Base-by-base conservation (phyloP, 2,329 filamentous ascomycete species). In the Zymoseptoria crescenta region DNA sequence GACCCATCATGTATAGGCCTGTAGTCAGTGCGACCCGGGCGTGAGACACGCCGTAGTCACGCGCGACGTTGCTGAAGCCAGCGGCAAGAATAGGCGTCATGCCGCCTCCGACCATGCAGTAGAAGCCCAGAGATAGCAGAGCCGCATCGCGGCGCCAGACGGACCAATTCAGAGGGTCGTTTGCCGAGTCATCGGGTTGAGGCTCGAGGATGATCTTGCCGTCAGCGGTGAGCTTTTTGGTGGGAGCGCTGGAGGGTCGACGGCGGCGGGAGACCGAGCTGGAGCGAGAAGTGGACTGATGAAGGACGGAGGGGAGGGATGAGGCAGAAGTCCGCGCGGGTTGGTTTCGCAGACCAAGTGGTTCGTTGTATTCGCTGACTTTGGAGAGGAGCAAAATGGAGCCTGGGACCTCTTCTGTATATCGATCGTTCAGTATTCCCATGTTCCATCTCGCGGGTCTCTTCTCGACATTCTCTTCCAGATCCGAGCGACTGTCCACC, bases 131-230 rank as follows among this genome's bases (percentile, higher is more conserved):
- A 0, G 88, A 93, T 0, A 96, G 68, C 62, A 97, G 75, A 0
- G 93, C 90, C 24, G 81, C 74, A 73, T 97, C 91, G 73, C 93
- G 81, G 49, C 90, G 83, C 86, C 89, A 90, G 6, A 81, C 77
- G 0, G 89, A 86, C 93, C 93, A 97, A 72, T 97, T 97, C 58
- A 97, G 77, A 1, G 93, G 93, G 68, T 97, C 93, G 65, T 97
- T 96, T 55, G 81, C 79, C 0, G 89, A 91, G 55, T 96, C 91
- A 60, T 96, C 91, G 0, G 93, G 93, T 71, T 97, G 93, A 0
- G 93, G 93, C 0, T 95, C 88, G 13, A 97, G 78, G 57, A 97
- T 91, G 67, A 96, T 91, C 62, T 84, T 82, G 16, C 91, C 91
- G 71, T 96, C 88, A 41, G 81, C 75, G 1, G 91, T 96, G 64